Percentiles rank a stretch among this genome's conserved stretches.
phyloP scores from a whole-genome alignment of 805 yeast genomes.

The Yamadazyma ubonensis region DNA sequence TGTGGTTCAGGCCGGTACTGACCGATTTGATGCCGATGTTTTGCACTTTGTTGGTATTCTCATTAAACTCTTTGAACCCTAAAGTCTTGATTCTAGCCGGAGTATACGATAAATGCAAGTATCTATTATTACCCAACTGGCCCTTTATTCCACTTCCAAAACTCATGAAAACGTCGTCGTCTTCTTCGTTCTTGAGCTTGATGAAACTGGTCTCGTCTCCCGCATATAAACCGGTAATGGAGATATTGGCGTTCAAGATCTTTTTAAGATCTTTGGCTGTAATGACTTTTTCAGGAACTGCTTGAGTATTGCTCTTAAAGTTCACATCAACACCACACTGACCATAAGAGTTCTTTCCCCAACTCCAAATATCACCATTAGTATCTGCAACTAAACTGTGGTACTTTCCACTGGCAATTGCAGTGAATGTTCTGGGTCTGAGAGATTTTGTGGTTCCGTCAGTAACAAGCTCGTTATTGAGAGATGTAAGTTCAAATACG shows the following conservation, averaged over 20 bases:
- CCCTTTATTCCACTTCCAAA: conserved; percentile 88
- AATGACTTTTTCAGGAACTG: conserved; percentile 56
- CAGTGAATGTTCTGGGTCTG: conserved; percentile 46
- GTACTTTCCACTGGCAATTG: conserved; percentile 70
- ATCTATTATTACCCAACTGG: conserved; percentile 78
- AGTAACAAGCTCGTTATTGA: conserved; percentile 47
- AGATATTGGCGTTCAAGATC: conserved; percentile 22
- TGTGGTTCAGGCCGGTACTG: conserved; percentile 66
- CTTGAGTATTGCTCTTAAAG: conserved; percentile 62
- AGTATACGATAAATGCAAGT: conserved; percentile 65
- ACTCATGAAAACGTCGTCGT: conserved; percentile 42
- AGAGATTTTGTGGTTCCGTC: conserved; percentile 21
- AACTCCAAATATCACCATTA: conserved; percentile 71
- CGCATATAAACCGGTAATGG: conserved; percentile 44
- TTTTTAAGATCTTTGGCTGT: conserved; percentile 11
- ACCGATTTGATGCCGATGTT: conserved; percentile 51
- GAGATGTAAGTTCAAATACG: conserved; percentile 50
- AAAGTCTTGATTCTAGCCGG: conserved; percentile 61
- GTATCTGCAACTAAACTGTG: conserved; percentile 73
- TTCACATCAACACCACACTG: conserved; percentile 73
- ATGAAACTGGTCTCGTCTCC: conserved; percentile 57
- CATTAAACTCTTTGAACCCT: conserved; percentile 56
- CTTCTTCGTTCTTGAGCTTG: conserved; percentile 22
- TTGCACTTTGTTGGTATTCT: conserved; percentile 36
- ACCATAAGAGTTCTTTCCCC: conserved; percentile 86